These are phyloP conservation scores for Nothopassalora personata DNA, from an alignment of 2,329 filamentous ascomycete species.

Conservation along the genomic window DNA sequence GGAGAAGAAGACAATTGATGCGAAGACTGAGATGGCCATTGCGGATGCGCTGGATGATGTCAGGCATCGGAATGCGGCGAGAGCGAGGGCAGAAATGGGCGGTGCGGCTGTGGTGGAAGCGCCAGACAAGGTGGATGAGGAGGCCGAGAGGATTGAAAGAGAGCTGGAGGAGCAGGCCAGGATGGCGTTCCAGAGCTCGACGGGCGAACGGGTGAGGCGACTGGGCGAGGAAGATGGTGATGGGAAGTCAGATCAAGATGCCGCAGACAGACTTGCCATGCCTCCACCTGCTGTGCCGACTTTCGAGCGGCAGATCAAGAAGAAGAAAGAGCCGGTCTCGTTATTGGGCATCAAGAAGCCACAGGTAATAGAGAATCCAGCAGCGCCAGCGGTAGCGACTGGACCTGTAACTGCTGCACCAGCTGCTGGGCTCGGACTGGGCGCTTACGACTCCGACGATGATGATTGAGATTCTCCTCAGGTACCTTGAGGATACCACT, in stretches of 20 bases:
- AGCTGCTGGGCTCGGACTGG: constrained; percentile 1
- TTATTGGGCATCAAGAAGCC: constrained; percentile 86
- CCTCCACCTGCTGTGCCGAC: constrained; percentile 54
- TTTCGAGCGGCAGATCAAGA: constrained; percentile 73
- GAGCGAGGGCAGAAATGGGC: constrained; percentile 65
- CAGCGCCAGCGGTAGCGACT: constrained; percentile 2
- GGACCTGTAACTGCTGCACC: not conserved
- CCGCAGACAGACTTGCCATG: constrained; percentile 32
- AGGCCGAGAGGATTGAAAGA: constrained; percentile 61
- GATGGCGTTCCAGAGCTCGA: constrained; percentile 65
- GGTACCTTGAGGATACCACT: no score
- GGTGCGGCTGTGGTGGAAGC: constrained; percentile 53
- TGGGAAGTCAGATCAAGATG: constrained; percentile 31
- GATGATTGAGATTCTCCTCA: not conserved
- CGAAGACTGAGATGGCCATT: constrained; percentile 91
- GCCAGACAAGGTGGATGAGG: constrained; percentile 52
- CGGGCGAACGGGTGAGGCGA: constrained; percentile 50
- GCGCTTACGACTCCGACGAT: constrained; percentile 6
- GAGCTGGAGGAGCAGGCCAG: constrained; percentile 81
- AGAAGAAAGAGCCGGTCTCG: constrained; percentile 76
- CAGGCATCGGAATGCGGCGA: constrained; percentile 78
- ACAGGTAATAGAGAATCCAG: constrained; percentile 51
- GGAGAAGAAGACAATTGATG: constrained; percentile 88
- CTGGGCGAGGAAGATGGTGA: constrained; percentile 43
- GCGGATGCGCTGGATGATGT: constrained; percentile 96